Evolutionary conservation across 805 yeast species (phyloP).

Genomic region (Hagleromyces aurorensis): DNA sequence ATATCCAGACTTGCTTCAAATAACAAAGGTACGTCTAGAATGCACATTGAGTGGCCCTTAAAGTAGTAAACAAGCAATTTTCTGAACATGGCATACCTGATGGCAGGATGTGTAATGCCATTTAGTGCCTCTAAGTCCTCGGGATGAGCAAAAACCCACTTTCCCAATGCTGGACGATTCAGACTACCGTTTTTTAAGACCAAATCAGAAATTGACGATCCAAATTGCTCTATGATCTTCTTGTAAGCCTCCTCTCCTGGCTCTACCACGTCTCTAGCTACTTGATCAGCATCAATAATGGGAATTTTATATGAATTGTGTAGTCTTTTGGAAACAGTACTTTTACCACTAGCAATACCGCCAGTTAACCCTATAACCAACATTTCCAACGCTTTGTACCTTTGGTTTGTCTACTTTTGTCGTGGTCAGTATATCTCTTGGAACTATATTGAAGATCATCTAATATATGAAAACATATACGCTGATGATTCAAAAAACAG

Average conservation of each 20-base stretch:
- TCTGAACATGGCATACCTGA: conserved; percentile 51
- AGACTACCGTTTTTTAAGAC: conserved; percentile 34
- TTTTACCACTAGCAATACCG: conserved; percentile 94
- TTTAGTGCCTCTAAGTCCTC: conserved; percentile 55
- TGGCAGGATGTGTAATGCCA: conserved; percentile 81
- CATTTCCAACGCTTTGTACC: no score
- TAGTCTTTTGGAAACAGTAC: conserved; percentile 69
- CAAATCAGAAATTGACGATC: conserved; percentile 43
- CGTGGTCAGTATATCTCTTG: no score
- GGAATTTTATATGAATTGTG: conserved; percentile 43
- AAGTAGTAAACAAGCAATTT: conserved; percentile 53
- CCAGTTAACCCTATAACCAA: conserved; percentile 93
- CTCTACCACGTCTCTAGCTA: conserved; percentile 78
- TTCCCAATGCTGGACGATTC: conserved; percentile 71
- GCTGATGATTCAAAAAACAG: no score
- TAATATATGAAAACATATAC: no score
- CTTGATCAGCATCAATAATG: conserved; percentile 81
- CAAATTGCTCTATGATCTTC: conserved; percentile 55
- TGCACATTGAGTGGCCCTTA: conserved; percentile 47
- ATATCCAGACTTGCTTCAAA: conserved; percentile 70
- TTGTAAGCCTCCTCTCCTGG: conserved; percentile 72
- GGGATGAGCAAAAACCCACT: conserved; percentile 64
- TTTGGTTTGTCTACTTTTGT: no score
- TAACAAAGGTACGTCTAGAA: conserved; percentile 84
- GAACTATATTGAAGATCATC: no score